A percentile compares a stretch with the other conserved stretches of the same genome.
Evolutionary conservation across 495 filamentous ascomycete species (phyloP).

Genomic region (Trichoderma reesei): DNA sequence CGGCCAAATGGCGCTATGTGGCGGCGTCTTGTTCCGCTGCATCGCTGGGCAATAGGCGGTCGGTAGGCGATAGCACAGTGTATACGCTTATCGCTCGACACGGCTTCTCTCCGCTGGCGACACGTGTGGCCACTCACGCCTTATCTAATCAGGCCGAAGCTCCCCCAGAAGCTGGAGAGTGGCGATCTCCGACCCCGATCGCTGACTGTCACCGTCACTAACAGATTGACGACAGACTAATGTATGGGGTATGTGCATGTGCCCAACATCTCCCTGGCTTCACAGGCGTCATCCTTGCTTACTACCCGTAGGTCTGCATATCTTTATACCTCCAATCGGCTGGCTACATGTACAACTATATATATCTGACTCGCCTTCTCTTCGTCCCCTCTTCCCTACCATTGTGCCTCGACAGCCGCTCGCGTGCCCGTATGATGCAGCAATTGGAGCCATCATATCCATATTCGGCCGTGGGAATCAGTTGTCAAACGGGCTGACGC

Average conservation of each 20-base stretch:
- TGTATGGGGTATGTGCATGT: background rate
- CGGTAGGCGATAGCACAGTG: background rate
- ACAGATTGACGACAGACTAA: too few relatives aligned
- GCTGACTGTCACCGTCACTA: background rate
- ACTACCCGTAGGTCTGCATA: background rate
- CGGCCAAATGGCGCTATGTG: background rate
- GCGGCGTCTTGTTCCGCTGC: too few relatives aligned
- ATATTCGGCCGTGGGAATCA: background rate
- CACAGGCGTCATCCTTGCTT: constrained; percentile 1
- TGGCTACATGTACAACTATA: too few relatives aligned
- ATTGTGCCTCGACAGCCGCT: background rate
- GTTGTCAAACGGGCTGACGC: background rate
- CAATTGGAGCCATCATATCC: background rate
- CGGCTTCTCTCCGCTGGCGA: background rate
- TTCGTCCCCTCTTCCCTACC: background rate
- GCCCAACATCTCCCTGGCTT: background rate
- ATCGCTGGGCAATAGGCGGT: too few relatives aligned
- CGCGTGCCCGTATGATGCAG: background rate
- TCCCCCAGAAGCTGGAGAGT: constrained; percentile 7
- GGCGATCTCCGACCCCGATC: constrained; percentile 7
- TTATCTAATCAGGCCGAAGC: background rate
- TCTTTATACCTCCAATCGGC: background rate
- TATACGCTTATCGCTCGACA: background rate
- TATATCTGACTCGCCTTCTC: too few relatives aligned
- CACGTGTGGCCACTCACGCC: background rate